Evolutionary conservation across 768 basidiomycete genomes (phyloP).

Genomic region (Lentinula lateritia): DNA sequence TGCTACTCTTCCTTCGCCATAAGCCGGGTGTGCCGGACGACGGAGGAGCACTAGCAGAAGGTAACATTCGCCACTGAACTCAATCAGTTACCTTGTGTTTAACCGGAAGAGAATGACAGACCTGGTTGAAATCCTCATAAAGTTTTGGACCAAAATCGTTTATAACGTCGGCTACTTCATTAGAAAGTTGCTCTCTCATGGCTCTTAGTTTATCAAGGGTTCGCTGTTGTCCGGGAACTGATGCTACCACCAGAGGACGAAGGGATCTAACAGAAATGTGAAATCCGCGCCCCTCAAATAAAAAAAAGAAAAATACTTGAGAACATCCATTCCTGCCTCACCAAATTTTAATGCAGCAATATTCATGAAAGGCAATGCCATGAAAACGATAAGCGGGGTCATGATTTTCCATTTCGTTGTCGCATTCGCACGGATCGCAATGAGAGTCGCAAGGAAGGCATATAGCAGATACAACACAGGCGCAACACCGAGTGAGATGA

Average conservation of each 20-base stretch:
- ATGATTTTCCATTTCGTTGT: slow-evolving; percentile 60
- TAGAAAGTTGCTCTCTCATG: slow-evolving; percentile 69
- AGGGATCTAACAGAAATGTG: slow-evolving; percentile 57
- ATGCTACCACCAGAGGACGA: slow-evolving; percentile 79
- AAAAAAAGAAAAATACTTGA: slow-evolving; percentile 54
- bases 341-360: slow-evolving; percentile 95
- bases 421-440: slow-evolving; percentile 63
- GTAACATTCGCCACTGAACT: slow-evolving; percentile 69
- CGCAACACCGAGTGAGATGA: slow-evolving; percentile 87
- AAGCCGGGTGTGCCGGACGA: slow-evolving; percentile 69
- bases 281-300: slow-evolving; percentile 1
- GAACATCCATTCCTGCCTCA: slow-evolving; percentile 95
- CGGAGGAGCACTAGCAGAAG: slow-evolving; percentile 81
- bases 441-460: slow-evolving; percentile 68
- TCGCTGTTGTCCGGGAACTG: slow-evolving; percentile 84
- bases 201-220: slow-evolving; percentile 71
- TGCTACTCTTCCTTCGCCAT: slow-evolving; percentile 76
- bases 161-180: slow-evolving; percentile 78
- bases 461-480: slow-evolving; percentile 84
- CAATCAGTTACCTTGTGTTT: slow-evolving; percentile 6
- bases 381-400: slow-evolving; percentile 74
- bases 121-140: slow-evolving; percentile 84
- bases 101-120: slow-evolving; percentile 18
- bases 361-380: slow-evolving; percentile 80
- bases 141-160: slow-evolving; percentile 86